These are phyloP conservation scores for Lavandula angustifolia DNA, from an alignment of 257 asterid species.

Conservation along the genomic window DNA sequence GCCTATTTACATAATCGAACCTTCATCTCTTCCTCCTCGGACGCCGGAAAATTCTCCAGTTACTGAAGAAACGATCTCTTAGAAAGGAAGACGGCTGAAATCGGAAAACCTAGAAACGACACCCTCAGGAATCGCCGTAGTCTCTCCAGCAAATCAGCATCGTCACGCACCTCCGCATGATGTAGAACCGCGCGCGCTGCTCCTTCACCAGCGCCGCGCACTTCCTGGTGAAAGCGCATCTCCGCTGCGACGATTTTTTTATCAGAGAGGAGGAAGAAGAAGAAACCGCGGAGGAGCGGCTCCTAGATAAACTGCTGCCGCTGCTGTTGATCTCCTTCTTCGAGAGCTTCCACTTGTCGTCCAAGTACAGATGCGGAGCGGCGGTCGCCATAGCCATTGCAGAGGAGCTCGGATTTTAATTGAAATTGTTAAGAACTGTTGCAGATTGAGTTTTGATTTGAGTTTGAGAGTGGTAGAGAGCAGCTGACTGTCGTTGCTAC, in stretches of 20 bases:
- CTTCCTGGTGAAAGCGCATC: constrained; percentile 72
- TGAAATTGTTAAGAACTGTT: background rate
- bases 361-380: constrained; percentile 37
- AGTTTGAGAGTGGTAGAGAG: constrained; percentile 23
- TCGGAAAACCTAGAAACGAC: background rate
- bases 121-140: constrained; percentile 57
- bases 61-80: constrained; percentile 47
- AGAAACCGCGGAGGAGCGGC: constrained; percentile 34
- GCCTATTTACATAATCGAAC: constrained; percentile 22
- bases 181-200: constrained; percentile 83
- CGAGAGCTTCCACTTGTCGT: constrained; percentile 48
- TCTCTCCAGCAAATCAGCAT: constrained; percentile 94
- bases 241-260: constrained; percentile 39
- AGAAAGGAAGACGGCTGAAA: constrained; percentile 47
- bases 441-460: background rate
- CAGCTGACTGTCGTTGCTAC: constrained; percentile 39
- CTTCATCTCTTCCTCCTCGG: constrained; percentile 53
- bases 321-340: constrained; percentile 28
- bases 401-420: background rate
- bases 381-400: constrained; percentile 26
- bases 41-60: constrained; percentile 49
- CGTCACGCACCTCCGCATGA: constrained; percentile 87
- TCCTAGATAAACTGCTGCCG: constrained; percentile 32
- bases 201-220: constrained; percentile 78
- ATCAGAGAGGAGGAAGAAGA: constrained; percentile 27